Conservation (phyloP, 129 eudicot genomes). For the Saposhnikovia divaricata region DNA sequence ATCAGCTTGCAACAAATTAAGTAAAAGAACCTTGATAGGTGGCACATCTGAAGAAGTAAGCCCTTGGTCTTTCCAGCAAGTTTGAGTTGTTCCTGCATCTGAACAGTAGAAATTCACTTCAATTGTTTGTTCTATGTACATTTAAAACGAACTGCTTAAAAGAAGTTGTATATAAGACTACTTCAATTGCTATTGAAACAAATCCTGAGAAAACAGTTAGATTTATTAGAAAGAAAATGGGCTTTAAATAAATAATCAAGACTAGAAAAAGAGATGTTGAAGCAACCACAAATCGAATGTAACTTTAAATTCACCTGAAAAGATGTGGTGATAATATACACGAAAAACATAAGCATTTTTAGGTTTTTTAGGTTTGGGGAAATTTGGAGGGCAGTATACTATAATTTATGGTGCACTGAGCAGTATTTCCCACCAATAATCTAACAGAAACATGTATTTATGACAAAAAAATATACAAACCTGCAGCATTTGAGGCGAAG, state of each 20-base stretch:
- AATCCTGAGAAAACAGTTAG: background rate
- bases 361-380: background rate
- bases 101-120: background rate
- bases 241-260: background rate
- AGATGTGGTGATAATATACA: background rate
- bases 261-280: background rate
- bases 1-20: background rate
- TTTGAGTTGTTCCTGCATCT: slow-evolving; percentile 37
- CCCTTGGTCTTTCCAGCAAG: slow-evolving; percentile 26
- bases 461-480: background rate
- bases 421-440: background rate
- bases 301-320: background rate
- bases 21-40: slow-evolving; percentile 25
- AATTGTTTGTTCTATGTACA: background rate
- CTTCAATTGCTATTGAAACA: background rate
- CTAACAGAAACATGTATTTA: background rate
- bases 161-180: background rate
- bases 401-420: background rate
- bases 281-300: background rate
- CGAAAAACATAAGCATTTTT: background rate
- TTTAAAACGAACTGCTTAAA: background rate
- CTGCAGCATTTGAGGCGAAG: slow-evolving; percentile 5
- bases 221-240: background rate
- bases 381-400: background rate
- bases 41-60: slow-evolving; percentile 23